Base-by-base conservation (phyloP, 2,329 filamentous ascomycete genomes). In the Epichloe elymi region DNA sequence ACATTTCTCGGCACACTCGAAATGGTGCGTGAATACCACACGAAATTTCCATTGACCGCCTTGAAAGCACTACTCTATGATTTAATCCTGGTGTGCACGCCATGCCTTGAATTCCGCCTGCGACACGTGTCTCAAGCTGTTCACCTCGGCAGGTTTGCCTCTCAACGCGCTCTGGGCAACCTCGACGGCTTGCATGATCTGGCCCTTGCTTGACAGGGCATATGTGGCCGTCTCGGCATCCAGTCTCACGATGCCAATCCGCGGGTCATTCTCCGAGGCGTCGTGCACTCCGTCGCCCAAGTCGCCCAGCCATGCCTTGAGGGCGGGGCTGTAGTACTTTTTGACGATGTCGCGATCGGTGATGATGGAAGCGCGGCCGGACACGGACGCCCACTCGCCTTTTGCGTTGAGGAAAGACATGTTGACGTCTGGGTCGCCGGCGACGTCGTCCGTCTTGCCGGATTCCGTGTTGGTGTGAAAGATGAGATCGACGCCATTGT, bases 391-490 rank as follows among this genome's bases (percentile, higher is more conserved):
- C 89, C 89, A 95, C 66, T 91, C 83, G 58, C 88, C 87, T 2
- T 79, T 79, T 57, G 68, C 67, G 65, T 85, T 85, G 58, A 91
- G 74, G 74, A 95, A 95, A 46, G 84, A 79, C 57, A 95, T 76
- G 71, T 95, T 94, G 71, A 89, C 77, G 58, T 86, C 78, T 0
- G 83, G 72, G 66, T 94, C 83, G 51, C 74, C 72, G 51, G 79
- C 74, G 41, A 95, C 76, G 62, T 95, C 88, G 66, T 88, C 78
- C 5, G 87, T 89, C 75, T 95, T 95, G 70, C 87, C 82, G 10
- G 86, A 89, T 65, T 91, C 86, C 55, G 87, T 89, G 74, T 95
- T 95, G 63, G 88, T 89, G 73, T 93, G 85, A 77, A 95, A 95
- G 66, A 95, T 78, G 51, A 93, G 78, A 65, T 94, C 88, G 52